Evolutionary conservation across 2,329 filamentous ascomycete species (phyloP), one percentile per base, ranked within the genome.

Genomic region (Didymella lethalis): DNA sequence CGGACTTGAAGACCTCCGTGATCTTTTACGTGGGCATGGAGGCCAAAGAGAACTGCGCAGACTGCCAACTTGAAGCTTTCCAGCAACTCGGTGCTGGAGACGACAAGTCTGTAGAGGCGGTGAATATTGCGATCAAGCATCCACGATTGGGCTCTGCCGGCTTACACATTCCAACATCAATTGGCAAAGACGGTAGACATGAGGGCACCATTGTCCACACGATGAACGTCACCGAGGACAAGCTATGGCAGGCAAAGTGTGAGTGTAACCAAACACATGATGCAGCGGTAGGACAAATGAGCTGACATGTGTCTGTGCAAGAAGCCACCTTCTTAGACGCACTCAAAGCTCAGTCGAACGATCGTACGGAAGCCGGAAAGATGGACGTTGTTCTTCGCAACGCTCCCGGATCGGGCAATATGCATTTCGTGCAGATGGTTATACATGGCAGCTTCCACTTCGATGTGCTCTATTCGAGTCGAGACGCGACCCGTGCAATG

Each of bases 391-490:
- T 69, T 2, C 48, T 73, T 12, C 57, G 57, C 88, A 90, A 95
- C 73, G 78, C 79, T 23, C 87, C 90, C 7, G 86, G 85, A 3
- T 69, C 78, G 18, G 94, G 92, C 20, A 98, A 97, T 71, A 80
- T 91, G 25, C 93, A 98, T 62, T 81, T 96, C 45, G 84, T 98
- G 32, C 92, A 98, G 77, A 96, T 96, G 78, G 86, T 92, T 2
- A 97, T 96, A 67, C 86, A 93, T 67, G 94, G 93, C 2, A 77
- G 87, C 5, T 98, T 97, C 70, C 91, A 88, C 81, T 97, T 98
- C 66, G 94, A 98, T 73, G 83, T 98, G 40, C 82, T 97, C 31
- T 97, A 93, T 79, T 92, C 90, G 3, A 95, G 92, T 58, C 86
- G 81, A n/a, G 91, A 90, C 25, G 85, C 88, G n/a, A 75, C 79